Percentiles rank a stretch among this genome's conserved stretches.
Evolutionary conservation across 2,329 filamentous ascomycete species (phyloP).

Genomic region (Nemania sp.): DNA sequence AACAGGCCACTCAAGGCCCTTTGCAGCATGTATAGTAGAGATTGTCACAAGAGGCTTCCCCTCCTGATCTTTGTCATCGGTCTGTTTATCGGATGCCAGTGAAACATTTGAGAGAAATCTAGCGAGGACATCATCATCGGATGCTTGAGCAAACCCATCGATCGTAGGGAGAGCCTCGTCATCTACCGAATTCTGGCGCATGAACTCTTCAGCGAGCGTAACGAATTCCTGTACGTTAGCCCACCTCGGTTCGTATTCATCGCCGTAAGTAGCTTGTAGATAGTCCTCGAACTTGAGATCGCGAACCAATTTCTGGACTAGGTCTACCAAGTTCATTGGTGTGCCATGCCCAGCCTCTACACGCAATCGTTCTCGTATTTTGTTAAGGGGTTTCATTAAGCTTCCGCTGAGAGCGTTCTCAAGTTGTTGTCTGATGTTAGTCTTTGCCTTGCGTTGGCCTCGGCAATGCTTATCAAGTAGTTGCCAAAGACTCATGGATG

Average conservation of each 20-base stretch:
- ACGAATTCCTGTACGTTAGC: conserved; percentile 92
- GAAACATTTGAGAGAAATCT: conserved; percentile 91
- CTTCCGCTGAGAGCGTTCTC: conserved; percentile 66
- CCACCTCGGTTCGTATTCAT: conserved; percentile 82
- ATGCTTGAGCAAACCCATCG: conserved; percentile 76
- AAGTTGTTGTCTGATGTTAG: conserved; percentile 62
- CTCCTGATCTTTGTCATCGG: conserved; percentile 68
- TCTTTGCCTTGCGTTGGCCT: conserved; percentile 61
- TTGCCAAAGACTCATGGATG: conserved; percentile 78
- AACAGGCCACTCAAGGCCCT: conserved; percentile 95
- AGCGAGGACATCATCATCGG: conserved; percentile 73
- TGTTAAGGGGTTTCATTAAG: conserved; percentile 60
- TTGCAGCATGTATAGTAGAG: conserved; percentile 95
- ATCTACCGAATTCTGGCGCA: conserved; percentile 57
- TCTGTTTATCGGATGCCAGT: conserved; percentile 82
- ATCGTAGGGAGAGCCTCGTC: conserved; percentile 74
- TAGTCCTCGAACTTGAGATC: conserved; percentile 81
- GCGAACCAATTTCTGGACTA: conserved; percentile 67
- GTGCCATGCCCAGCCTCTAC: conserved; percentile 44
- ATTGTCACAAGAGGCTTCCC: conserved; percentile 80
- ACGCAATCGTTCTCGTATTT: conserved; percentile 51
- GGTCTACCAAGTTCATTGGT: conserved; percentile 57
- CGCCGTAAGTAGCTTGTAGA: conserved; percentile 73
- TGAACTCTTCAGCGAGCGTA: conserved; percentile 80
- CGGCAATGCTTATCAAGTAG: conserved; percentile 71